Evolutionary conservation across 805 yeast genomes (phyloP).

Genomic region (Metschnikowia kunwiensis): DNA sequence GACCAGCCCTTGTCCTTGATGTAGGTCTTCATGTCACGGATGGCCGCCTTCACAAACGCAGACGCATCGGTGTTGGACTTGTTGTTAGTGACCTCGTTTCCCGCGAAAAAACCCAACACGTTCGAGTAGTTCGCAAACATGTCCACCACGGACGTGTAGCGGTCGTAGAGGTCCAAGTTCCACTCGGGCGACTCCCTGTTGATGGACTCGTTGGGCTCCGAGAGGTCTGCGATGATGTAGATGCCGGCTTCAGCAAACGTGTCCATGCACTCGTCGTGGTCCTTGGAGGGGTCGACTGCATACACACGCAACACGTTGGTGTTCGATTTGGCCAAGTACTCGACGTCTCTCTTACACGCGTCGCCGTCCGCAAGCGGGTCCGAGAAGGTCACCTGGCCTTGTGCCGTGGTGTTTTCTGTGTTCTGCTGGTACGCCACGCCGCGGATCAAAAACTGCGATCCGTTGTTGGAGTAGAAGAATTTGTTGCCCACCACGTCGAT

Average conservation of each 20-base stretch:
- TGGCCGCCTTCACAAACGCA: conserved; percentile 92
- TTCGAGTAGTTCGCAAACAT: conserved; percentile 72
- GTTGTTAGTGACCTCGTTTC: conserved; percentile 93
- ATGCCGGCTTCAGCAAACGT: conserved; percentile 49
- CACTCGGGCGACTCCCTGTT: conserved; percentile 75
- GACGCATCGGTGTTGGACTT: conserved; percentile 81
- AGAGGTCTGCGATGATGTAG: conserved; percentile 42
- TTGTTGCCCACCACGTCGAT: conserved; percentile 74
- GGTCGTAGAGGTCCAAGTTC: conserved; percentile 64
- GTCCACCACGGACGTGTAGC: conserved; percentile 84
- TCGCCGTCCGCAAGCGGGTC: conserved; percentile 77
- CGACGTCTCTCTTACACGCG: conserved; percentile 78
- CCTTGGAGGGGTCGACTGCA: conserved; percentile 67
- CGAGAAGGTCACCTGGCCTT: conserved; percentile 33
- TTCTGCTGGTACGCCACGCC: conserved; percentile 83
- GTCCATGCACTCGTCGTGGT: conserved; percentile 67
- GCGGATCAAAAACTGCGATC: conserved; percentile 71
- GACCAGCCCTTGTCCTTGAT: conserved; percentile 50
- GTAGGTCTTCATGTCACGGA: conserved; percentile 82
- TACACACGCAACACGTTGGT: conserved; percentile 84
- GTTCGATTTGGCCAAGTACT: conserved; percentile 63
- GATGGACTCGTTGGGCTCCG: conserved; percentile 76
- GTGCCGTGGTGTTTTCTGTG: conserved; percentile 44
- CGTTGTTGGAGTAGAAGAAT: conserved; percentile 72
- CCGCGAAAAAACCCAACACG: conserved; percentile 92